These are phyloP conservation scores for Curvularia sp. DNA, from an alignment of 2,329 filamentous ascomycete species.

Conservation along the genomic window DNA sequence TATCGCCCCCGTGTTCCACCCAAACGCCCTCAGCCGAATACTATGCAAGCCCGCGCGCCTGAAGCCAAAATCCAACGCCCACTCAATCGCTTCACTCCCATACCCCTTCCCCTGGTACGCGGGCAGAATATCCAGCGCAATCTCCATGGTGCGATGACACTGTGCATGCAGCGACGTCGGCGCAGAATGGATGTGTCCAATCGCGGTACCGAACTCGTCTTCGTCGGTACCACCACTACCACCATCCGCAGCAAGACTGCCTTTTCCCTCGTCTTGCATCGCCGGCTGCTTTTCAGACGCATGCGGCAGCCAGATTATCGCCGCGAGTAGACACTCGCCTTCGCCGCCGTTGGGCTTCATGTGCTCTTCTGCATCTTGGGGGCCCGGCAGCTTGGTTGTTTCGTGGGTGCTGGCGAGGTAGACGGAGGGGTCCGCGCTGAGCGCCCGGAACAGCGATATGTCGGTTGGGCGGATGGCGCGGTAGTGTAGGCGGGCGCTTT, in stretches of 20 bases:
- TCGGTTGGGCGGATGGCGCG: neutral
- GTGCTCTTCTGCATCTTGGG: neutral
- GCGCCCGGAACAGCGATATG: neutral
- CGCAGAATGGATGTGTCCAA: neutral
- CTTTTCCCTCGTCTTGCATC: neutral
- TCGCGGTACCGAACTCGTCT: neutral
- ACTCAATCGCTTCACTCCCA: neutral
- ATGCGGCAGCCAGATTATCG: neutral
- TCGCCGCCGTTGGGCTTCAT: neutral
- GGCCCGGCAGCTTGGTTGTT: neutral
- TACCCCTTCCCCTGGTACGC: neutral
- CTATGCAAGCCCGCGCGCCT: neutral
- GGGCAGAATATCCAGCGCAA: neutral
- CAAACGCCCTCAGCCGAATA: slow-evolving; percentile 13
- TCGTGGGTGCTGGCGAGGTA: neutral
- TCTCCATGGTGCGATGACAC: neutral
- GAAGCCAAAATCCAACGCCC: neutral
- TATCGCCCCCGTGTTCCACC: slow-evolving; percentile 55
- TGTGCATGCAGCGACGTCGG: neutral
- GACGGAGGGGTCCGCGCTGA: neutral
- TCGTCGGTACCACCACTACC: neutral
- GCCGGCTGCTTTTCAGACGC: neutral
- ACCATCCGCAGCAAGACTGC: neutral
- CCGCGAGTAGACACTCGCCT: neutral
- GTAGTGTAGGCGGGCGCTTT: neutral